These are phyloP conservation scores for Colletotrichum sublineola DNA, from an alignment of 2,329 filamentous ascomycete genomes.

Conservation along the genomic window DNA sequence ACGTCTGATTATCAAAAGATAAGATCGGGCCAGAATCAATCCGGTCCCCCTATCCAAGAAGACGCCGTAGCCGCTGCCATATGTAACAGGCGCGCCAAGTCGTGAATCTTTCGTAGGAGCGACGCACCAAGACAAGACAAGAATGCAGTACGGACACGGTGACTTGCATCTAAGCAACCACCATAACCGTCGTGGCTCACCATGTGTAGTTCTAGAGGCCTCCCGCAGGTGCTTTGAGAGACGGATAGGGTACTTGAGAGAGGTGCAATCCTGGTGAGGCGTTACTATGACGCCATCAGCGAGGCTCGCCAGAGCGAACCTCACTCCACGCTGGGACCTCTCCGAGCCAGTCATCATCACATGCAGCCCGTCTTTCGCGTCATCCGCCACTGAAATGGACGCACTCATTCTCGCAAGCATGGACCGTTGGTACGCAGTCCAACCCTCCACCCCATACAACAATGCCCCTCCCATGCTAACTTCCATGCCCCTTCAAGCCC, in stretches of 20 bases:
- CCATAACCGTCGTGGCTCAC: background rate
- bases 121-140: background rate
- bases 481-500: conserved; percentile 50
- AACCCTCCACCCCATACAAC: background rate
- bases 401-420: conserved; percentile 47
- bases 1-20: background rate
- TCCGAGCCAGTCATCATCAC: background rate
- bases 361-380: background rate
- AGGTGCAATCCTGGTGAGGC: background rate
- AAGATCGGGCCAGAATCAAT: conserved; percentile 20
- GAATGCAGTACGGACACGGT: background rate
- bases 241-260: too few relatives aligned
- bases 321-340: background rate
- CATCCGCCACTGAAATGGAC: conserved; percentile 47
- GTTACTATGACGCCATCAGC: background rate
- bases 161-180: conserved; percentile 1
- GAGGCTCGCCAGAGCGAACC: background rate
- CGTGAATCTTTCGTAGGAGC: background rate
- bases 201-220: conserved; percentile 3
- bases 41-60: background rate
- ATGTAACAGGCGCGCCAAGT: background rate
- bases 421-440: conserved; percentile 53
- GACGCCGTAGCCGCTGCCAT: background rate
- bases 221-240: background rate
- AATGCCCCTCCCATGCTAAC: background rate